Evolutionary conservation across 208 protist species (phyloP).

Genomic region (Entamoeba histolytica): DNA sequence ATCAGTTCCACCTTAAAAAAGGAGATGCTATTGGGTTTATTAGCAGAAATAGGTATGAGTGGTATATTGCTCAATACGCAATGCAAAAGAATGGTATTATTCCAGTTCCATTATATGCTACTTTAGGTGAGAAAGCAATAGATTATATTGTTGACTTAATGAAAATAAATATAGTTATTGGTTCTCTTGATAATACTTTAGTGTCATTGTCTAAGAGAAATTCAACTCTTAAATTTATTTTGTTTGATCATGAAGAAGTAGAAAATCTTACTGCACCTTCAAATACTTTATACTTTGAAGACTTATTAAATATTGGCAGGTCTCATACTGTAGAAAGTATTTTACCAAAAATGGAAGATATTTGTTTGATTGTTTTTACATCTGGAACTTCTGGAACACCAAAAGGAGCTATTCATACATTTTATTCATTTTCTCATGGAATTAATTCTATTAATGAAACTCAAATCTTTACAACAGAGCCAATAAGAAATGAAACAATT

Average conservation of each 20-base stretch:
- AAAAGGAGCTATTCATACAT: neutral
- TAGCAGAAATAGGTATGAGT: neutral
- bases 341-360: neutral
- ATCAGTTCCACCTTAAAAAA: neutral
- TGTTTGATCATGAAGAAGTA: neutral
- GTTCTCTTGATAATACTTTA: neutral
- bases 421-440: neutral
- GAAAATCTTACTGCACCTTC: neutral
- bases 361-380: neutral
- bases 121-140: neutral
- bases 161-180: neutral
- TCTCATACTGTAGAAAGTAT: neutral
- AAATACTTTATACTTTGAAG: neutral
- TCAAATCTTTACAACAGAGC: neutral
- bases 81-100: neutral
- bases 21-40: neutral
- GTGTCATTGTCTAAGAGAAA: neutral
- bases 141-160: neutral
- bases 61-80: neutral
- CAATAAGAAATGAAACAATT: neutral
- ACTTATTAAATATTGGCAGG: neutral
- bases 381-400: neutral
- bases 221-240: neutral
- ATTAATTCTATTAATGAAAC: neutral
- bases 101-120: neutral